These are phyloP conservation scores for Babesia ovata DNA, from an alignment of 169 alveolate genomes.

Conservation along the genomic window DNA sequence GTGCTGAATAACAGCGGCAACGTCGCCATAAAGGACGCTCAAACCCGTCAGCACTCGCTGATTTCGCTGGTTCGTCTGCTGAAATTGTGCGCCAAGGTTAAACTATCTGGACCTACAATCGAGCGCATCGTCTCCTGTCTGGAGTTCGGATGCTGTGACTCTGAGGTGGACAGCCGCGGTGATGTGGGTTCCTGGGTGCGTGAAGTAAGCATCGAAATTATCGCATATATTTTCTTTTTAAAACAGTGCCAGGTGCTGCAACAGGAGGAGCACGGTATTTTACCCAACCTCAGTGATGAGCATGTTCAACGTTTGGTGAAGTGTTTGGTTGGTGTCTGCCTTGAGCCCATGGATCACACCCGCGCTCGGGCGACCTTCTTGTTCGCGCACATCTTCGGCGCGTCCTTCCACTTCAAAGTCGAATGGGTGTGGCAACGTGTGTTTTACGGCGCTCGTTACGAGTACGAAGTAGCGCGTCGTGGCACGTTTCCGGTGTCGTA, in stretches of 20 bases:
- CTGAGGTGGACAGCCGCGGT: conserved; percentile 55
- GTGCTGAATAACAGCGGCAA: conserved; percentile 11
- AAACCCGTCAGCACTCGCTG: conserved; percentile 47
- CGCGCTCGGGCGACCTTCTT: conserved; percentile 56
- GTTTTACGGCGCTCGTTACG: conserved; percentile 42
- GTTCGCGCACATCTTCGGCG: conserved; percentile 40
- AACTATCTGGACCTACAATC: background rate
- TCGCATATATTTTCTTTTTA: conserved; percentile 16
- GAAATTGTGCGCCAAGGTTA: background rate
- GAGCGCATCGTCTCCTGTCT: conserved; percentile 25
- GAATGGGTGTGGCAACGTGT: conserved; percentile 58
- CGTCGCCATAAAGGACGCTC: conserved; percentile 34
- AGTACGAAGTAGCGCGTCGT: conserved; percentile 21
- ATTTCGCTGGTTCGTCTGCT: conserved; percentile 28
- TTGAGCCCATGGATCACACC: conserved; percentile 55
- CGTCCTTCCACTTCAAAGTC: conserved; percentile 21
- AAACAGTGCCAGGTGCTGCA: background rate
- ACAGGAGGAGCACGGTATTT: background rate
- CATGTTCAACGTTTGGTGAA: conserved; percentile 10
- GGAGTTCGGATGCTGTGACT: conserved; percentile 46
- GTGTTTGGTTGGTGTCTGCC: conserved; percentile 30
- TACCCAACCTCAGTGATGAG: background rate
- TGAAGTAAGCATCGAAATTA: conserved; percentile 51
- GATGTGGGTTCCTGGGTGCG: conserved; percentile 71
- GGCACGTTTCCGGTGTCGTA: conserved; percentile 13